Evolutionary conservation across 441 rosid genomes (phyloP).

Genomic region (Bruguiera hainesii): DNA sequence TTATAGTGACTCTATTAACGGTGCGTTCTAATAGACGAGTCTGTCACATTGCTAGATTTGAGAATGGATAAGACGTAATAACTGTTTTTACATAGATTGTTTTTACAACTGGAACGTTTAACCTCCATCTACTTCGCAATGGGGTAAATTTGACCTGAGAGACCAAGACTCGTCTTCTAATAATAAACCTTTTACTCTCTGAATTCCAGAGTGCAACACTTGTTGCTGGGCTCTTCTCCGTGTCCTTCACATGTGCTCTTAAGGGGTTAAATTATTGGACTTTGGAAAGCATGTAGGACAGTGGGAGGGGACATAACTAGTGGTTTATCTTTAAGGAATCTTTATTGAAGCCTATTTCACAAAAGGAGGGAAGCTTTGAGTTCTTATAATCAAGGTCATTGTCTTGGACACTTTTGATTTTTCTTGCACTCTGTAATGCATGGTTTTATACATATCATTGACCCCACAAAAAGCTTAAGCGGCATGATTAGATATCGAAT

Average conservation of each 20-base stretch:
- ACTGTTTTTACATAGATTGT: no score
- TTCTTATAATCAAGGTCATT: constrained; percentile 1
- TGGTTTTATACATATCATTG: neutral
- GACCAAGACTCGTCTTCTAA: no score
- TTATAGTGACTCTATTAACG: neutral
- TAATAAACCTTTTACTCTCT: neutral
- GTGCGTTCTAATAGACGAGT: no score
- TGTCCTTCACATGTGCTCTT: constrained; percentile 33
- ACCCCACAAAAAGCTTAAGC: neutral
- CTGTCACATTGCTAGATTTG: no score
- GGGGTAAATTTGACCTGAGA: no score
- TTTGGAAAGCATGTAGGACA: constrained; percentile 2
- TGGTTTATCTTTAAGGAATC: constrained; percentile 29
- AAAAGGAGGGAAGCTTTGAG: constrained; percentile 4
- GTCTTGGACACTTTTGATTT: constrained; percentile 8
- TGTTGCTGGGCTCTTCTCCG: constrained; percentile 23
- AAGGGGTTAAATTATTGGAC: constrained; percentile 21
- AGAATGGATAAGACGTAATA: no score
- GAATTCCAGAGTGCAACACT: neutral
- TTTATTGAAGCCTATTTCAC: neutral
- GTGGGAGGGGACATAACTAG: constrained; percentile 22
- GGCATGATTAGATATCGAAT: neutral
- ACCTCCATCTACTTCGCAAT: no score
- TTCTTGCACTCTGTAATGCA: neutral
- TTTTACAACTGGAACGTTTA: no score